These are phyloP conservation scores for Penicillium cinerascens DNA, from an alignment of 495 filamentous ascomycete genomes.

Conservation along the genomic window DNA sequence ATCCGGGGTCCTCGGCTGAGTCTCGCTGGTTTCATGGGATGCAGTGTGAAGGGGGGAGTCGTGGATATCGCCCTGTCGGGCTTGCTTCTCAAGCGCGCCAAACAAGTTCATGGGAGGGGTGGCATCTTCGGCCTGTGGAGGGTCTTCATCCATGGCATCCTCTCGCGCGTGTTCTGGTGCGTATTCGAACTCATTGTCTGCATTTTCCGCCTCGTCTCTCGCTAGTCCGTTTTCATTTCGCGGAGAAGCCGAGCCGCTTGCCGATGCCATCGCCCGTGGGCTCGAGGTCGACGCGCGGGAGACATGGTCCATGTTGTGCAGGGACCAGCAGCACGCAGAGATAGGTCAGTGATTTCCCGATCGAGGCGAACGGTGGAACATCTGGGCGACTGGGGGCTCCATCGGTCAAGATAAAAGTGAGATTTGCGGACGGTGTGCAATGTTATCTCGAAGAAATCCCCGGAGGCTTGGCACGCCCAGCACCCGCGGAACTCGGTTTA, in stretches of 20 bases:
- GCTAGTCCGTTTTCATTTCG: conserved; percentile 11
- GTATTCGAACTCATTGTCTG: conserved; percentile 14
- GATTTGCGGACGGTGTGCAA: background rate
- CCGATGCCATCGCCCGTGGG: conserved; percentile 15
- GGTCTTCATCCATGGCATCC: conserved; percentile 11
- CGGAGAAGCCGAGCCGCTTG: conserved; percentile 10
- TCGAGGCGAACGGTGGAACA: background rate
- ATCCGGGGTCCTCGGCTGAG: background rate
- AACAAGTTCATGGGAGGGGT: conserved; percentile 22
- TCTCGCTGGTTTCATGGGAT: background rate
- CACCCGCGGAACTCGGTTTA: background rate
- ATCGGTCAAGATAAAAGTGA: conserved; percentile 5
- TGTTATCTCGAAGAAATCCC: conserved; percentile 1
- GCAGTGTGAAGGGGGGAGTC: background rate
- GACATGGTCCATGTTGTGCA: conserved; percentile 35
- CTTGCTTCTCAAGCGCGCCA: conserved; percentile 25
- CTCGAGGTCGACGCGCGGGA: conserved; percentile 23
- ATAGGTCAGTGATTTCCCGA: conserved; percentile 5
- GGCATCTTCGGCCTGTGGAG: conserved; percentile 3
- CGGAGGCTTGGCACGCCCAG: conserved; percentile 13
- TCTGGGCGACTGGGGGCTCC: conserved; percentile 1
- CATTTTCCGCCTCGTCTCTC: conserved; percentile 4
- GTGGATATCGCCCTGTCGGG: conserved; percentile 8
- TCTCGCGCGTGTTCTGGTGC: conserved; percentile 1
- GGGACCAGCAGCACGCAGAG: background rate